These are phyloP conservation scores for Pleoardoris graminearum DNA, from an alignment of 2,329 filamentous ascomycete genomes.

Conservation along the genomic window DNA sequence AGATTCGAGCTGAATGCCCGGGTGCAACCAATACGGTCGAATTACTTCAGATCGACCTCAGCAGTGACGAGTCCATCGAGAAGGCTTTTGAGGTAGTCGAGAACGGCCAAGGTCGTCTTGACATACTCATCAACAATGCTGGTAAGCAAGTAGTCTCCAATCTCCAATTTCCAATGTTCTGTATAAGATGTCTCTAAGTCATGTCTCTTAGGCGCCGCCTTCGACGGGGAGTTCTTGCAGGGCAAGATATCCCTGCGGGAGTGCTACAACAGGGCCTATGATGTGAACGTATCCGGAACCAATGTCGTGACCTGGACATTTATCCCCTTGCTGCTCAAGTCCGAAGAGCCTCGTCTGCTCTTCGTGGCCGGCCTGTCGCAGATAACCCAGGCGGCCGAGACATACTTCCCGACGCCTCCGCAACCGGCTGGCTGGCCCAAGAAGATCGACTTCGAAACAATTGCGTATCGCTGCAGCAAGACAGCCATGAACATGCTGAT, in stretches of 20 bases:
- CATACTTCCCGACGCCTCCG: slow-evolving; percentile 26
- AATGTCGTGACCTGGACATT: slow-evolving; percentile 39
- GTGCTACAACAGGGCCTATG: slow-evolving; percentile 24
- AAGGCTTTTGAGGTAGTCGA: slow-evolving; percentile 51
- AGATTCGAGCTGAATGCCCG: slow-evolving; percentile 49
- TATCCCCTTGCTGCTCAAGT: slow-evolving; percentile 43
- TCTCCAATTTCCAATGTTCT: slow-evolving; percentile 1
- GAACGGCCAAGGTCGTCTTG: slow-evolving; percentile 50
- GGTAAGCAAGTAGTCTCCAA: slow-evolving; percentile 33
- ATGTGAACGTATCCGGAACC: slow-evolving; percentile 44
- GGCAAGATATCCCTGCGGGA: slow-evolving; percentile 3
- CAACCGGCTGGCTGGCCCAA: slow-evolving; percentile 52
- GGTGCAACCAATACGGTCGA: slow-evolving; percentile 49
- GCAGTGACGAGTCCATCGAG: slow-evolving; percentile 57
- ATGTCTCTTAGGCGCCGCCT: slow-evolving; percentile 1
- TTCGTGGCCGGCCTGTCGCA: slow-evolving; percentile 43
- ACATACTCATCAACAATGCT: slow-evolving; percentile 62
- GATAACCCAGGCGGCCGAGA: slow-evolving; percentile 42
- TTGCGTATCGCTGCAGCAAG: slow-evolving; percentile 48
- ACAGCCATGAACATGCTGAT: slow-evolving; percentile 53
- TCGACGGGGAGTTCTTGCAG: not conserved
- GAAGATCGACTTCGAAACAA: slow-evolving; percentile 19
- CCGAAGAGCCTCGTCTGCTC: slow-evolving; percentile 38
- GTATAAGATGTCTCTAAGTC: not conserved
- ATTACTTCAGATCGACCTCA: slow-evolving; percentile 58